Percentiles rank a stretch among this genome's conserved stretches.
Conservation (phyloP, 148 eudicot species). For the Spergularia bocconei region DNA sequence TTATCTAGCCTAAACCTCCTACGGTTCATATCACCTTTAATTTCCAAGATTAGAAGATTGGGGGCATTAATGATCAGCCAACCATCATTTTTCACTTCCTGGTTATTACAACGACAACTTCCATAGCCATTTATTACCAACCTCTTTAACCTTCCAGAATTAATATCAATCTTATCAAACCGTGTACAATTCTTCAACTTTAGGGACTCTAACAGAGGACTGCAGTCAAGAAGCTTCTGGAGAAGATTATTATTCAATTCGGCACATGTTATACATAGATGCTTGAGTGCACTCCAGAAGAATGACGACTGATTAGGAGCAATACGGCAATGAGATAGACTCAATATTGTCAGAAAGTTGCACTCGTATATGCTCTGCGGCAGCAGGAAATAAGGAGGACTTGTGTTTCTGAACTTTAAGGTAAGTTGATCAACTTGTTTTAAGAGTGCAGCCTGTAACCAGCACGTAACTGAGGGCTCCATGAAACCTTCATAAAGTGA, state of each 20-base stretch:
- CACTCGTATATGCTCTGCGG: slow-evolving; percentile 4
- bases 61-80: slow-evolving; percentile 2
- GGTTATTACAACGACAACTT: neutral
- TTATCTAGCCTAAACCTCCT: neutral
- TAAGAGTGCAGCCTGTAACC: neutral
- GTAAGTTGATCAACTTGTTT: neutral
- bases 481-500: neutral
- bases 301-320: neutral
- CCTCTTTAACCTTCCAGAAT: neutral
- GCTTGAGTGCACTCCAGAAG: neutral
- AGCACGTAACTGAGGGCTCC: neutral
- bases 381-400: neutral
- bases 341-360: neutral
- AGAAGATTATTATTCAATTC: neutral
- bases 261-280: neutral
- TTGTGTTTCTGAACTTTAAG: neutral
- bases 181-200: neutral
- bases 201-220: slow-evolving; percentile 8
- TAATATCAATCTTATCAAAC: neutral
- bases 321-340: neutral
- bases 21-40: neutral
- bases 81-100: no score
- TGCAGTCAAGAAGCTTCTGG: neutral
- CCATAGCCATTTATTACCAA: neutral
- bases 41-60: neutral